Evolutionary conservation across 495 filamentous ascomycete genomes (phyloP).

Genomic region (Amphirosellinia nigrospora): DNA sequence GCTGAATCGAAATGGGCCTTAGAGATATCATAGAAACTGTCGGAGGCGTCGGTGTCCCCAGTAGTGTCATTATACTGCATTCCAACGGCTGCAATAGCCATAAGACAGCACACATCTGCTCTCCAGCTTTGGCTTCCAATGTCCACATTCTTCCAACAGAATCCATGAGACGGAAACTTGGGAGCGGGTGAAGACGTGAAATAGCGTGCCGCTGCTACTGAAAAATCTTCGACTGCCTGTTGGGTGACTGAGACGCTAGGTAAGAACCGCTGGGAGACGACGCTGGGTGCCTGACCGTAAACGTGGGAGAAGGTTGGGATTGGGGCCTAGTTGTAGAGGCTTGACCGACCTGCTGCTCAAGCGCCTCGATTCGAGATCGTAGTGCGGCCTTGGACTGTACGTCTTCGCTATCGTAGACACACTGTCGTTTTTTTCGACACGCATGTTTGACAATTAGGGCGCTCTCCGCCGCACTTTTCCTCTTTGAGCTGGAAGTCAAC

Average conservation of each 20-base stretch:
- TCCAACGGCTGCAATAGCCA: neutral
- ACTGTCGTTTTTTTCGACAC: neutral
- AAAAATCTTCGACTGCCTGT: neutral
- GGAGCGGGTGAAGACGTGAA: neutral
- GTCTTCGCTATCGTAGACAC: neutral
- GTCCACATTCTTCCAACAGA: neutral
- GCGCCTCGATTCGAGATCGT: neutral
- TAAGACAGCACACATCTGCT: neutral
- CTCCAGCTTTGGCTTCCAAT: neutral
- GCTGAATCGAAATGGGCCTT: slow-evolving; percentile 31
- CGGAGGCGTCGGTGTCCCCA: neutral
- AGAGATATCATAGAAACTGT: neutral
- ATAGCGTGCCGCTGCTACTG: neutral
- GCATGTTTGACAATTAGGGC: neutral
- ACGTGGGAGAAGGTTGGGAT: neutral
- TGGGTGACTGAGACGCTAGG: neutral
- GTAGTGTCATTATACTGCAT: neutral
- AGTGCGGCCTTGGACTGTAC: neutral
- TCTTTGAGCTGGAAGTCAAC: neutral
- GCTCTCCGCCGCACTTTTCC: neutral
- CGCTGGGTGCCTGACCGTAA: neutral
- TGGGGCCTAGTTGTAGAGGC: neutral
- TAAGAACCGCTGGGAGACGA: neutral
- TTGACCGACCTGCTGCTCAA: neutral
- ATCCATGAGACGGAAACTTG: neutral